phyloP scores from a whole-genome alignment of 495 filamentous ascomycete genomes.

The Xylaria palmicola region DNA sequence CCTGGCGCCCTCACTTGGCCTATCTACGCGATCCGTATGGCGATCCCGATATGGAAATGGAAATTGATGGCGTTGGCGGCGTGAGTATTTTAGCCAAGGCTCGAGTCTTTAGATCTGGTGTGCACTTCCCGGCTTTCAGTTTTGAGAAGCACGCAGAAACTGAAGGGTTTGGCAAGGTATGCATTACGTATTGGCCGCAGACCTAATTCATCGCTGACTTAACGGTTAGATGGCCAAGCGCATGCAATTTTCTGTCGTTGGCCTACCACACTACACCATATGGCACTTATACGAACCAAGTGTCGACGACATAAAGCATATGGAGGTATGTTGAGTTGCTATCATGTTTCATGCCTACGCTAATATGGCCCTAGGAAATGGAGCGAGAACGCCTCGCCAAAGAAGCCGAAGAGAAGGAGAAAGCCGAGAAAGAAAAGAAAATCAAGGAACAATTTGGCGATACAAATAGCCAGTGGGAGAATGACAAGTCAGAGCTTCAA shows the following conservation, averaged over 20 bases:
- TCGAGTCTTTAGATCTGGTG: conserved; percentile 87
- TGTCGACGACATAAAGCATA: conserved; percentile 93
- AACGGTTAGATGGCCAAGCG: conserved; percentile 87
- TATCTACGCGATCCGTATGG: conserved; percentile 97
- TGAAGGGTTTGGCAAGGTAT: conserved; percentile 97
- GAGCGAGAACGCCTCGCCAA: conserved; percentile 71
- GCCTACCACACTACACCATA: conserved; percentile 96
- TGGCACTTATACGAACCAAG: conserved; percentile 99
- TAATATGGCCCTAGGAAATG: conserved; percentile 64
- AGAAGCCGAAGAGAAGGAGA: conserved; percentile 72
- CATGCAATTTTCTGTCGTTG: conserved; percentile 95
- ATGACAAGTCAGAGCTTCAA: conserved; percentile 74
- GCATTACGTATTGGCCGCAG: background rate
- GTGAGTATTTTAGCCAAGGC: conserved; percentile 98
- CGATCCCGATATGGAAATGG: conserved; percentile 99
- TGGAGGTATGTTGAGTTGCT: conserved; percentile 65
- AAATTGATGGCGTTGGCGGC: conserved; percentile 95
- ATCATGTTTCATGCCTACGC: background rate
- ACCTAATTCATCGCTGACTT: conserved; percentile 31
- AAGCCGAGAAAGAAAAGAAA: conserved; percentile 61
- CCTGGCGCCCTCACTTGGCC: conserved; percentile 95
- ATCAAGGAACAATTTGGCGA: conserved; percentile 72
- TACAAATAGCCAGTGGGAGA: conserved; percentile 71
- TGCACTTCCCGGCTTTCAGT: conserved; percentile 97
- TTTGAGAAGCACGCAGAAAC: conserved; percentile 99